A percentile compares a stretch with the other conserved stretches of the same genome.
Evolutionary conservation across 306 rosid genomes (phyloP).

Genomic region (Cucurbita pepo): DNA sequence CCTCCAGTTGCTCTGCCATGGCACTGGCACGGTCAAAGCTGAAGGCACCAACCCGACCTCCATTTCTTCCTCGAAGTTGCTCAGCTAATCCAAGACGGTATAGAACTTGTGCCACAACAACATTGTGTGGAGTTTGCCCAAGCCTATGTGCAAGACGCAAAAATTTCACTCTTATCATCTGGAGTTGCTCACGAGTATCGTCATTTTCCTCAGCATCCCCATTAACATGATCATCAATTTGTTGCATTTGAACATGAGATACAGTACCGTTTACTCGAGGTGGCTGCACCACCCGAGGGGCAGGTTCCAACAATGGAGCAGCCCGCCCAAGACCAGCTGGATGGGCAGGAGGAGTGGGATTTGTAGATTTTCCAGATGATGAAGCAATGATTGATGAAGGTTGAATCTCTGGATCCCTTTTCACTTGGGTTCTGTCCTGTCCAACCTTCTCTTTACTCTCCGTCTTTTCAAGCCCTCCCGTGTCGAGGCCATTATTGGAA

Average conservation of each 20-base stretch:
- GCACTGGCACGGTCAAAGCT: constrained; percentile 99
- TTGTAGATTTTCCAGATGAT: constrained; percentile 35
- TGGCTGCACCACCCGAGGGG: constrained; percentile 52
- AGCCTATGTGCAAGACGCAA: constrained; percentile 84
- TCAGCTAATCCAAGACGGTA: constrained; percentile 92
- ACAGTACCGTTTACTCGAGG: constrained; percentile 58
- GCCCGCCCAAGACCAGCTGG: constrained; percentile 93
- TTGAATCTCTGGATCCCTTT: constrained; percentile 16
- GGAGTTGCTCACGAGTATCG: constrained; percentile 94
- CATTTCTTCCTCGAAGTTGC: constrained; percentile 89
- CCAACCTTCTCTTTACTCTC: constrained; percentile 19
- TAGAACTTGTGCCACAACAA: constrained; percentile 97
- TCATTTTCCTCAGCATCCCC: constrained; percentile 81
- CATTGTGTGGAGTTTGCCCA: constrained; percentile 99
- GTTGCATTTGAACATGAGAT: constrained; percentile 50
- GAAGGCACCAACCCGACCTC: constrained; percentile 93
- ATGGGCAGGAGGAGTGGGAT: constrained; percentile 35
- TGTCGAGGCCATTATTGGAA: constrained; percentile 16
- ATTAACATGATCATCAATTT: constrained; percentile 52
- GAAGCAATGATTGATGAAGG: constrained; percentile 19
- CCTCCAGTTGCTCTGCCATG: constrained; percentile 96
- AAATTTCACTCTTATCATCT: constrained; percentile 91
- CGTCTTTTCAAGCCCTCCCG: constrained; percentile 24
- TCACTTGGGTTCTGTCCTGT: constrained; percentile 20
- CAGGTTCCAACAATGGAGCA: constrained; percentile 69